phyloP scores from a whole-genome alignment of 805 yeast species.

The Metschnikowia aberdeeniae region DNA sequence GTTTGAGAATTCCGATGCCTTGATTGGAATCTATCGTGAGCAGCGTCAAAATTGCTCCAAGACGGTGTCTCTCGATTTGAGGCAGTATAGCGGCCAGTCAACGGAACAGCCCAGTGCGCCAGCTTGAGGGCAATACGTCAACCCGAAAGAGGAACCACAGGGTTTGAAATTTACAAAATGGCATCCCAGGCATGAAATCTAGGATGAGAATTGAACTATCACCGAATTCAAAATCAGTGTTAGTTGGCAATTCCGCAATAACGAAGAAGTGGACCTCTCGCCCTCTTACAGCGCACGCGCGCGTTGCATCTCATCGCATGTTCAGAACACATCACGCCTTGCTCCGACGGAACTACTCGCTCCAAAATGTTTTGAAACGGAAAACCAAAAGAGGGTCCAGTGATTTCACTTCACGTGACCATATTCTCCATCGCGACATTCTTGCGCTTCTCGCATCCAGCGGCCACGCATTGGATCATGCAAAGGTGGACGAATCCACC shows the following conservation, averaged over 20 bases:
- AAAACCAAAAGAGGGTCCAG: constrained; percentile 30
- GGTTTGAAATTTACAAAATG: too few species aligned
- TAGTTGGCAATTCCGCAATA: too few species aligned
- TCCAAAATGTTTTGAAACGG: constrained; percentile 2
- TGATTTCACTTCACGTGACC: constrained; percentile 27
- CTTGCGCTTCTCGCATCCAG: constrained; percentile 16
- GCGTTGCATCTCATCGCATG: constrained; percentile 3
- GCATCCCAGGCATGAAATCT: too few species aligned
- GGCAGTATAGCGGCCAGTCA: constrained; percentile 40
- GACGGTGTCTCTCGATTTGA: constrained; percentile 69
- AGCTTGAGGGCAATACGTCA: too few species aligned
- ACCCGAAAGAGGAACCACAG: too few species aligned
- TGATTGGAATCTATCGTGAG: constrained; percentile 90
- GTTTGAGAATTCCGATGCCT: constrained; percentile 83
- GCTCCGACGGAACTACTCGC: neutral
- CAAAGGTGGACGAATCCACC: constrained; percentile 20
- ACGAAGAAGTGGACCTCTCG: too few species aligned
- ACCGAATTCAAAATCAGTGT: too few species aligned
- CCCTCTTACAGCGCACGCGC: neutral
- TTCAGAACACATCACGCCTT: neutral
- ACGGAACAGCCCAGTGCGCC: constrained; percentile 4
- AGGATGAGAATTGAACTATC: too few species aligned
- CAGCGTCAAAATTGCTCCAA: constrained; percentile 68
- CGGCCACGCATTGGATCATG: constrained; percentile 13
- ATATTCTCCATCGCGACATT: constrained; percentile 24